These are phyloP conservation scores for Lumnitzera littorea DNA, from an alignment of 345 rosid species.

Conservation along the genomic window DNA sequence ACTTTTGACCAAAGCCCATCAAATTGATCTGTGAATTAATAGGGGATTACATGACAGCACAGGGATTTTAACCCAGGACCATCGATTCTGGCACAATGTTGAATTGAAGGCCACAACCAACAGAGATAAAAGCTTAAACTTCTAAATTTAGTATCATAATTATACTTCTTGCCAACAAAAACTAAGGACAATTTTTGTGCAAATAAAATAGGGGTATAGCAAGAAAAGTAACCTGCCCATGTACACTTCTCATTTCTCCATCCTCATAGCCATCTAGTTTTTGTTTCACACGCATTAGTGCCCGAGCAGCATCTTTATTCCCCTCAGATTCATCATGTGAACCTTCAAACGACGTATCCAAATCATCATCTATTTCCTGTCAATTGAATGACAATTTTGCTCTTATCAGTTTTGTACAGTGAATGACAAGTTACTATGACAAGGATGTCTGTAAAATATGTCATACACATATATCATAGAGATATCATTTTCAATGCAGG, in stretches of 20 bases:
- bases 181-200: neutral
- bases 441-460: too few relatives aligned
- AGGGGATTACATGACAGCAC: too few relatives aligned
- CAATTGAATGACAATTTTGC: neutral
- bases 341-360: conserved; percentile 60
- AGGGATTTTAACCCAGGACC: too few relatives aligned
- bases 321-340: conserved; percentile 68
- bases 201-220: neutral
- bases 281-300: conserved; percentile 87
- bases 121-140: too few relatives aligned
- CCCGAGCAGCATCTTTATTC: conserved; percentile 93
- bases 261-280: conserved; percentile 97
- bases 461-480: too few relatives aligned
- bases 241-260: conserved; percentile 87
- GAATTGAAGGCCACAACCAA: too few relatives aligned
- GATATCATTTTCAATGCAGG: too few relatives aligned
- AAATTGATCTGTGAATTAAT: too few relatives aligned
- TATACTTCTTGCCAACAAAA: neutral
- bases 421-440: too few relatives aligned
- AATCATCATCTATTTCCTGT: conserved; percentile 68
- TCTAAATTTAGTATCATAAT: neutral
- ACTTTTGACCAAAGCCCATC: too few relatives aligned
- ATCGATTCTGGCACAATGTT: too few relatives aligned
- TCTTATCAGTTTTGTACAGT: too few relatives aligned
- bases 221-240: conserved; percentile 70